Evolutionary conservation across 345 rosid species (phyloP), one percentile per base, ranked within the genome.

Genomic region (Euphorbia peplus): DNA sequence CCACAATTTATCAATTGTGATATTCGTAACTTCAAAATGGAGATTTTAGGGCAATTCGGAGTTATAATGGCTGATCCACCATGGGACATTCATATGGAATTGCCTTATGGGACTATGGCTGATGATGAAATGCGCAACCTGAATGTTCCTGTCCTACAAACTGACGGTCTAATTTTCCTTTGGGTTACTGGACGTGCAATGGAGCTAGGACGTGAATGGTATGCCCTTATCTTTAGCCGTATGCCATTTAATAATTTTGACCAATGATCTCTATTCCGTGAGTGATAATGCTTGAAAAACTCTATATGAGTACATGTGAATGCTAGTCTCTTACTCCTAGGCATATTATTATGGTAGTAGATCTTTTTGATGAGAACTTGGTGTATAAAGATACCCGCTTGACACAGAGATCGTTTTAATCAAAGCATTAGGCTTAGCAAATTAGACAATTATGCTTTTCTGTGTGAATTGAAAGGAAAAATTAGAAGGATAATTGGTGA

Each of bases 121-220:
- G 99, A 95, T 81, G 99, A 95, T 60, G 99, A 95, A 78, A 95
- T 95, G 99, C 96, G 98, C 16, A 88, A 82, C 72, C 96, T 95
- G 63, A 95, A 95, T 83, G 99, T 95, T 63, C 99, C 99, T 32
- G 93, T 91, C n/a, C 72, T 91, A 80, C 99, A 95, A 77, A 95
- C 99, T 60, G 99, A 95, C 67, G 99, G 99, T 70, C 82, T 95
- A 60, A 95, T 91, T 64, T 95, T 95, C 73, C 96, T 95, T 28
- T 95, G 99, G 99, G 99, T 95, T 61, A 95, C 99, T 63, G 99
- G 99, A 47, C 96, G 98, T 70, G 98, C 99, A 22, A 95, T 95
- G 99, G 99, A 91, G 86, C 98, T 95, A 74, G 99, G 99, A 66
- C 98, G 99, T 15, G 99, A 95, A 74, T 95, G 99, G 99, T 95